These are phyloP conservation scores for Arthrinium puccinioides DNA, from an alignment of 2,329 filamentous ascomycete genomes.

Conservation along the genomic window DNA sequence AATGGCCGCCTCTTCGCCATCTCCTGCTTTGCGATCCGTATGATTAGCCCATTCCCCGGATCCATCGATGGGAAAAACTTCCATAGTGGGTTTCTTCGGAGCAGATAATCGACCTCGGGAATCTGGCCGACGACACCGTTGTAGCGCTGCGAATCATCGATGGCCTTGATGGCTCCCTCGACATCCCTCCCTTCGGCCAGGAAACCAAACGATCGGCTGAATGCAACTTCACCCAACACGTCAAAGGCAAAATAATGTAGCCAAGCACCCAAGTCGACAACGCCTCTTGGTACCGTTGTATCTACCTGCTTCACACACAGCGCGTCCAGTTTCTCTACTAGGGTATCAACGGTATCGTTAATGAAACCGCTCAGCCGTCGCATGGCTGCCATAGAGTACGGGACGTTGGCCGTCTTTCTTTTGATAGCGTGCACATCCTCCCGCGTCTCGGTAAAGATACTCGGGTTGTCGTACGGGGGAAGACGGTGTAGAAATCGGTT, in stretches of 20 bases:
- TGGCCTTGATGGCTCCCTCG: conserved; percentile 42
- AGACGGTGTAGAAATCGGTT: conserved; percentile 45
- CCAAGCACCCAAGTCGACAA: conserved; percentile 39
- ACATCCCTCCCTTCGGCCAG: conserved; percentile 41
- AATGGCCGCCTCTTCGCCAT: conserved; percentile 38
- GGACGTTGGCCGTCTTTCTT: conserved; percentile 44
- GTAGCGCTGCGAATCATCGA: conserved; percentile 44
- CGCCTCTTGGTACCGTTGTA: background rate
- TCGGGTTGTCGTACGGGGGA: conserved; percentile 50
- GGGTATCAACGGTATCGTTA: conserved; percentile 40
- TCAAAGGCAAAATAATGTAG: conserved; percentile 37
- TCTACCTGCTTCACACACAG: conserved; percentile 22
- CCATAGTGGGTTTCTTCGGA: conserved; percentile 42
- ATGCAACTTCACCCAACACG: conserved; percentile 45
- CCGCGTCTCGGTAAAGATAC: conserved; percentile 49
- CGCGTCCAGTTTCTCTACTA: conserved; percentile 33
- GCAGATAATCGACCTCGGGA: conserved; percentile 38
- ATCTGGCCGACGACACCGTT: conserved; percentile 45
- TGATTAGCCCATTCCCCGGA: conserved; percentile 39
- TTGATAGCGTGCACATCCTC: conserved; percentile 48
- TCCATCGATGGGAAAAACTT: conserved; percentile 30
- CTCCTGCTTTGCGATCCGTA: conserved; percentile 44
- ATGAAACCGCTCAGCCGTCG: conserved; percentile 43
- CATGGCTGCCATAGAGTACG: conserved; percentile 47
- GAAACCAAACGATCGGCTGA: conserved; percentile 45